Percentiles rank a stretch among this genome's conserved stretches.
These are phyloP conservation scores for Alloascoidea africana DNA, from an alignment of 805 yeast species.

Conservation along the genomic window DNA sequence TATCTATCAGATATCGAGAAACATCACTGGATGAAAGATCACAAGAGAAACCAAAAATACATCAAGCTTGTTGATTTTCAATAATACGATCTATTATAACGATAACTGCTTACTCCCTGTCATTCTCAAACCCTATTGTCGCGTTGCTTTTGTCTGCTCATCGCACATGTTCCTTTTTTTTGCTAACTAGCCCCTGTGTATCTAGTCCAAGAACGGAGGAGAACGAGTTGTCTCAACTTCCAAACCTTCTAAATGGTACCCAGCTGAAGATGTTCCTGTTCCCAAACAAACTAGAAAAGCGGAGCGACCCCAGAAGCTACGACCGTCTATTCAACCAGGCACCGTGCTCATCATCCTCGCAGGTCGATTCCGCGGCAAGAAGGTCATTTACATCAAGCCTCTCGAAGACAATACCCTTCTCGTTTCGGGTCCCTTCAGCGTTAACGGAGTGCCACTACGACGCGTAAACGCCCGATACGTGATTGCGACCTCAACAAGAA, in stretches of 20 bases:
- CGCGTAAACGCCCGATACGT: slow-evolving; percentile 98
- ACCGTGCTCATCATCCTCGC: slow-evolving; percentile 94
- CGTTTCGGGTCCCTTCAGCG: slow-evolving; percentile 98
- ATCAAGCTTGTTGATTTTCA: no score
- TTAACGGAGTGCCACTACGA: slow-evolving; percentile 99
- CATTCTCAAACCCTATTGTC: not conserved
- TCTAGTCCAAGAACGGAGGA: slow-evolving; percentile 20
- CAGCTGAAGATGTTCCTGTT: slow-evolving; percentile 80
- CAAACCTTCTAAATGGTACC: slow-evolving; percentile 86
- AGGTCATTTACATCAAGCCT: slow-evolving; percentile 94
- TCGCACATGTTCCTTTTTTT: no score
- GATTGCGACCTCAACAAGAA: slow-evolving; percentile 94
- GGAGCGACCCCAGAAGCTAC: slow-evolving; percentile 85
- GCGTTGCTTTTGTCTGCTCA: no score
- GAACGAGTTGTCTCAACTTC: slow-evolving; percentile 17
- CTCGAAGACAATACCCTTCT: slow-evolving; percentile 96
- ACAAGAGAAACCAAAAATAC: no score
- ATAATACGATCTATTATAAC: not conserved
- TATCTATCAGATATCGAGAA: no score
- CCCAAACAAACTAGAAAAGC: slow-evolving; percentile 85
- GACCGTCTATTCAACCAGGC: slow-evolving; percentile 95
- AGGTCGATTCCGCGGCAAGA: slow-evolving; percentile 99
- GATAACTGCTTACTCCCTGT: slow-evolving; percentile 2
- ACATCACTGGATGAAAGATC: no score
- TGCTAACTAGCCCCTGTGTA: slow-evolving; percentile 1